Base-by-base conservation (phyloP, 2,329 filamentous ascomycete genomes). In the Penicillium sclerotigenum region DNA sequence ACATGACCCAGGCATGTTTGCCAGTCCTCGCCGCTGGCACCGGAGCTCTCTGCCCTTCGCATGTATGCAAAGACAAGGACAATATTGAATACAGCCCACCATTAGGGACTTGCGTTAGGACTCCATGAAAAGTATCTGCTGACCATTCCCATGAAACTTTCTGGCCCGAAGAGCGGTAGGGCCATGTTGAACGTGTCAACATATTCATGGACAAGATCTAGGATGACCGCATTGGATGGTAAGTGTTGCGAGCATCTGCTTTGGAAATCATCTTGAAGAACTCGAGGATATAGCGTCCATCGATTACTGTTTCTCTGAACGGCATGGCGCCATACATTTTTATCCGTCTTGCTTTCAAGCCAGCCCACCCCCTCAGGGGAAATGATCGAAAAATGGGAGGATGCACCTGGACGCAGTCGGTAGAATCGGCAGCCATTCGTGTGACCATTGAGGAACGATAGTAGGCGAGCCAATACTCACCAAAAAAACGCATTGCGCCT, bases 61-160 rank as follows among this genome's bases (percentile, higher is more conserved):
- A 49, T 58, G 18, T 65, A 64, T 6, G 58, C 49, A 37, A 65
- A 57, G 11, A 60, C 65, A 14, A 67, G 37, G 6, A 62, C 59
- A 42, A 67, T 48, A 29, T 66, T 66, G 14, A 66, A 46, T 3
- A 58, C 48, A 10, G 51, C 57, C 63, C 59, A 64, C 57, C 52
- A 64, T 4, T 58, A 64, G 13, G 63, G 54, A 33, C 50, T 62
- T 22, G 59, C 52, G 49, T 65, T 59, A 3, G 62, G 56, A 34
- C 62, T 62, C 59, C 60, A 64, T 5, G 59, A 60, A 28, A 60
- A 65, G 18, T 59, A 56, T 50, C 49, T 59, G 7, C 65, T 54
- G 8, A 63, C 36, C 4, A 56, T 29, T 13, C 16, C 38, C 29
- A 50, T 49, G 10, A 64, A 56, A 8, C 51, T 38, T 45, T 16